Evolutionary conservation across 176 grass and related monocot species (phyloP), one percentile per base, ranked within the genome.

Genomic region (Bolboschoenus planiculmis): DNA sequence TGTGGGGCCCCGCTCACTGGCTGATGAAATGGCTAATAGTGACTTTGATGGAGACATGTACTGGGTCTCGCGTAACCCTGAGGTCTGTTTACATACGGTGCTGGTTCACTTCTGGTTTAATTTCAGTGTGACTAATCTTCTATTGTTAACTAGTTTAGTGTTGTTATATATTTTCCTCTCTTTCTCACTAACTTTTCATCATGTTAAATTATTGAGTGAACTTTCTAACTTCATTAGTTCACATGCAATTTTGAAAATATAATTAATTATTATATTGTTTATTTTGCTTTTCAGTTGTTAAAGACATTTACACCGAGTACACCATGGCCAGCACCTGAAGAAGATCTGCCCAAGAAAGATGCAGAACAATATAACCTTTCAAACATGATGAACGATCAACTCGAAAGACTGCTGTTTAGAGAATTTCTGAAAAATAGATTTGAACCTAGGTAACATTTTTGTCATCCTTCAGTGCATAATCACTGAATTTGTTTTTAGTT

Each of bases 1-100:
- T 31, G 71, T 60, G 39, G 83, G 87, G 14, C 63, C 83, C 54
- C 59, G 87, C 18, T 88, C 87, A 31, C 60, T 88, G 40, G 82
- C 87, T 74, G 87, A 88, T 76, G 87, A 88, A 46, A 88, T 88
- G 83, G 87, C 87, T 10, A 85, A 85, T 39, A 85, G 87, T 85
- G 77, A 88, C 26, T 85, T 85, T 31, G 87, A 88, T 72, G 82
- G 87, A 51, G 87, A 88, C 51, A 88, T 88, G 5, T 88, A 88
- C 43, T 88, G 87, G 87, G 39, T 88, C 21, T 88, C 87, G 4
- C 83, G 35, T 81, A 85, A 85, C 53, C 76, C 82, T 29, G 82
- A 85, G 81, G 87, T 81, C 35, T 15, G 15, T 53, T 53, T 53
- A 66, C 53, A 51, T 65, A 29, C 59, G 33, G 11, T 73, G 36